Conservation (phyloP, 495 filamentous ascomycete species). For the Penicillium waksmanii region DNA sequence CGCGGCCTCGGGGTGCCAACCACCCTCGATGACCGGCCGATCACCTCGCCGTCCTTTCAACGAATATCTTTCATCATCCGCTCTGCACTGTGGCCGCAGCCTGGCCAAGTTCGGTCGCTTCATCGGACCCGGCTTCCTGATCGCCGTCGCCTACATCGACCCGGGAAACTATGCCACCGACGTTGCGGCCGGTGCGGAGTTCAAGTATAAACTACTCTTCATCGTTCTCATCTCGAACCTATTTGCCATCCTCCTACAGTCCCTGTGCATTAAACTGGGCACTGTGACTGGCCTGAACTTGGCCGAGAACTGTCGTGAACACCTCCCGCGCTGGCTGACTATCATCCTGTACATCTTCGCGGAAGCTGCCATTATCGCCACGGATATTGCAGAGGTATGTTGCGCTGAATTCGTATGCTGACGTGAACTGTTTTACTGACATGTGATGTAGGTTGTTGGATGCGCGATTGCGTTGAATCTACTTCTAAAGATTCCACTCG, state of each 20-base stretch:
- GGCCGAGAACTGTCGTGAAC: constrained; percentile 74
- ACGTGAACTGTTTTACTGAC: not conserved
- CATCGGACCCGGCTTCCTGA: constrained; percentile 84
- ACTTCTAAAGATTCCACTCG: constrained; percentile 76
- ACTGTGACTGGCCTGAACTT: constrained; percentile 84
- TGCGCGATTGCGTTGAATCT: constrained; percentile 91
- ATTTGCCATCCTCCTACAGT: constrained; percentile 83
- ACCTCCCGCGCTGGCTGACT: constrained; percentile 78
- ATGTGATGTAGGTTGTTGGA: constrained; percentile 71
- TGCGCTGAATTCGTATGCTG: not conserved
- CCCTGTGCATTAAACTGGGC: constrained; percentile 80
- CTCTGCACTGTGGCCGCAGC: constrained; percentile 27
- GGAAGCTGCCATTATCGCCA: constrained; percentile 83
- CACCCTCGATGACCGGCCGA: constrained; percentile 42
- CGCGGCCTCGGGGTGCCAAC: constrained; percentile 38
- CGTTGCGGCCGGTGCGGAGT: constrained; percentile 71
- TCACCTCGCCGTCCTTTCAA: constrained; percentile 44
- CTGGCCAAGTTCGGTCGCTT: constrained; percentile 73
- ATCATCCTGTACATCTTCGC: constrained; percentile 73
- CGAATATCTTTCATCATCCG: constrained; percentile 21
- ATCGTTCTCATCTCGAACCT: constrained; percentile 82
- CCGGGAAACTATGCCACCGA: constrained; percentile 88
- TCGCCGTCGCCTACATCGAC: constrained; percentile 80
- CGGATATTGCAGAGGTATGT: constrained; percentile 82
- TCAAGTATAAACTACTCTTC: constrained; percentile 72